phyloP scores from a whole-genome alignment of 495 filamentous ascomycete genomes.

The Aspergillus funiculosus region DNA sequence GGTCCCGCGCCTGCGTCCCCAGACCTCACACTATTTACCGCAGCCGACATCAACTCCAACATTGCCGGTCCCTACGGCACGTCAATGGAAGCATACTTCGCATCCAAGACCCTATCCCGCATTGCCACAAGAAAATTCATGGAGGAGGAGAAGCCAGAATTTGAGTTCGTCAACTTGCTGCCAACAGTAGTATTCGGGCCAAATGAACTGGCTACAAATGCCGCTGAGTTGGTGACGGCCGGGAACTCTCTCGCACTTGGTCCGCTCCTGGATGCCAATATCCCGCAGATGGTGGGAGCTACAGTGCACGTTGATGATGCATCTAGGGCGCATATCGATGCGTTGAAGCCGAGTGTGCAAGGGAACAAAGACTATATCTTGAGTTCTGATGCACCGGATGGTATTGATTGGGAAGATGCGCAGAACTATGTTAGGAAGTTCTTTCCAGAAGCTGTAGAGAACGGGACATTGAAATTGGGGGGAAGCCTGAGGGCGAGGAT shows the following conservation, averaged over 20 bases:
- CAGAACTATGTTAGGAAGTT: slow-evolving; percentile 30
- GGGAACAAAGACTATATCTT: slow-evolving; percentile 22
- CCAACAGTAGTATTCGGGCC: slow-evolving; percentile 22
- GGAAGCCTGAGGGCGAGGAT: slow-evolving; percentile 32
- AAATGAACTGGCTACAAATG: slow-evolving; percentile 20
- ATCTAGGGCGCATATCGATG: slow-evolving; percentile 24
- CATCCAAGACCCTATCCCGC: slow-evolving; percentile 30
- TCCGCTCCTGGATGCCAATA: too few relatives aligned
- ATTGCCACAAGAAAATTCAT: slow-evolving; percentile 22
- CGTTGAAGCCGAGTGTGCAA: slow-evolving; percentile 13
- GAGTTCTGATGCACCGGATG: slow-evolving; percentile 16
- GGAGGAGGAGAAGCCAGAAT: slow-evolving; percentile 13
- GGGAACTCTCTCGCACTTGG: too few relatives aligned
- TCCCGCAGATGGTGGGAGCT: too few relatives aligned
- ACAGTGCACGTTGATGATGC: slow-evolving; percentile 26
- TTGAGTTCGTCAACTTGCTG: slow-evolving; percentile 21
- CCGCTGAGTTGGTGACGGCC: too few relatives aligned
- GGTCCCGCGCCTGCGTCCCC: too few relatives aligned
- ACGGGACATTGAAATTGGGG: slow-evolving; percentile 30
- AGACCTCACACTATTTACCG: slow-evolving; percentile 4
- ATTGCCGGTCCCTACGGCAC: slow-evolving; percentile 4
- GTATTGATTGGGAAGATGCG: slow-evolving; percentile 41
- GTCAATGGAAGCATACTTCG: slow-evolving; percentile 26
- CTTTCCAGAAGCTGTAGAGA: slow-evolving; percentile 39
- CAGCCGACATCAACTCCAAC: slow-evolving; percentile 15